Evolutionary conservation across 345 rosid genomes (phyloP).

Genomic region (Zanthoxylum bungeanum): DNA sequence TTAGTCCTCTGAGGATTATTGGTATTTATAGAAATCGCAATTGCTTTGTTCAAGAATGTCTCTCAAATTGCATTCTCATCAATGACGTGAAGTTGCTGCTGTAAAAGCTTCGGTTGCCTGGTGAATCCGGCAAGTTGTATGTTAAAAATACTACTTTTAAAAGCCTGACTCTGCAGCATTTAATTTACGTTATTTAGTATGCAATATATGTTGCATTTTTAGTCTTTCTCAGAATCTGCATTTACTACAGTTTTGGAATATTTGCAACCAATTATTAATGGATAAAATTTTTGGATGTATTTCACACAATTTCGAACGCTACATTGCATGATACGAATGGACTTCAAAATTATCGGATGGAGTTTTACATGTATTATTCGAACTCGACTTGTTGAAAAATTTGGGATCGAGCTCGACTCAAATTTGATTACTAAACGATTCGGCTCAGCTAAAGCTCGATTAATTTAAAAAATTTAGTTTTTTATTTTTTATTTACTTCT

Average conservation of each 20-base stretch:
- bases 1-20: background rate
- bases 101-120: background rate
- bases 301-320: background rate
- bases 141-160: too few species aligned
- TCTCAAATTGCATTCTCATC: background rate
- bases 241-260: conserved; percentile 4
- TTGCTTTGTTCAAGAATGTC: background rate
- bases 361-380: too few species aligned
- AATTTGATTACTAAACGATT: too few species aligned
- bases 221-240: background rate
- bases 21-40: background rate
- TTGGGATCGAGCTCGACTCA: too few species aligned
- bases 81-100: background rate
- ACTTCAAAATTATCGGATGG: background rate
- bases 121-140: conserved; percentile 6
- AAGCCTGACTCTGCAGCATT: too few species aligned
- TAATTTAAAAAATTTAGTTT: too few species aligned
- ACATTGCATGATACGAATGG: background rate
- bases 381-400: too few species aligned
- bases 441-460: too few species aligned
- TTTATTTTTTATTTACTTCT: too few species aligned
- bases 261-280: background rate
- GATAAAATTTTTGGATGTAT: background rate
- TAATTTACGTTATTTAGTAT: background rate
- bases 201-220: background rate